Conservation (phyloP, 495 filamentous ascomycete species). For the Hypoxylon intermedium region DNA sequence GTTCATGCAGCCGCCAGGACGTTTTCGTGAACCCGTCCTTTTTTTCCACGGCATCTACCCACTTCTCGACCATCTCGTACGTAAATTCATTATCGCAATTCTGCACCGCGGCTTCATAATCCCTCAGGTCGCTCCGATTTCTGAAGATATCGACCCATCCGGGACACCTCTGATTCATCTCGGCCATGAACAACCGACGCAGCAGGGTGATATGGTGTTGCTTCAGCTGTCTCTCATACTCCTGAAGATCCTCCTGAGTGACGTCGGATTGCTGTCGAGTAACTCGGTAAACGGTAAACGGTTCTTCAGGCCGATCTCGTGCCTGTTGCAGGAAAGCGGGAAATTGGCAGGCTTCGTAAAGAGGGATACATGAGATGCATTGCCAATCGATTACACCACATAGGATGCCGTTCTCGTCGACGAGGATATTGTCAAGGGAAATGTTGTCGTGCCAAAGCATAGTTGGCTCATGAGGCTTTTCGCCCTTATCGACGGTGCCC, state of each 20-base stretch:
- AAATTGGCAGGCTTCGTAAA: slow-evolving; percentile 54
- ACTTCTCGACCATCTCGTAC: slow-evolving; percentile 27
- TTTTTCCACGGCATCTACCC: slow-evolving; percentile 30
- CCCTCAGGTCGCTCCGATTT: slow-evolving; percentile 15
- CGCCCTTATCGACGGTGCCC: slow-evolving; percentile 6
- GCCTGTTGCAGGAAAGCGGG: slow-evolving; percentile 53
- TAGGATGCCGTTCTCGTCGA: slow-evolving; percentile 51
- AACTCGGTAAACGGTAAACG: slow-evolving; percentile 14
- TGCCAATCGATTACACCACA: slow-evolving; percentile 63
- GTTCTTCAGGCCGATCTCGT: slow-evolving; percentile 22
- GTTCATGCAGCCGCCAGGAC: slow-evolving; percentile 21
- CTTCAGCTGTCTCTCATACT: slow-evolving; percentile 28
- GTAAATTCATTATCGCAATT: slow-evolving; percentile 42
- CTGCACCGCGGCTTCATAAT: slow-evolving; percentile 39
- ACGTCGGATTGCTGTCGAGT: slow-evolving; percentile 17
- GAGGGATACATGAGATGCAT: slow-evolving; percentile 55
- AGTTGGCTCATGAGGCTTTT: slow-evolving; percentile 41
- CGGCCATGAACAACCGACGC: slow-evolving; percentile 41
- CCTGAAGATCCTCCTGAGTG: background rate
- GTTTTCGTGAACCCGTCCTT: background rate
- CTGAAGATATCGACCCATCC: slow-evolving; percentile 29
- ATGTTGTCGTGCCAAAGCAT: slow-evolving; percentile 58
- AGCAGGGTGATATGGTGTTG: slow-evolving; percentile 48
- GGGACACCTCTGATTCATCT: slow-evolving; percentile 41
- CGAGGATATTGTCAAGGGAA: slow-evolving; percentile 58